These are phyloP conservation scores for Coemansia sp. DNA, from an alignment of 192 early-diverging fungal genomes.

Conservation along the genomic window DNA sequence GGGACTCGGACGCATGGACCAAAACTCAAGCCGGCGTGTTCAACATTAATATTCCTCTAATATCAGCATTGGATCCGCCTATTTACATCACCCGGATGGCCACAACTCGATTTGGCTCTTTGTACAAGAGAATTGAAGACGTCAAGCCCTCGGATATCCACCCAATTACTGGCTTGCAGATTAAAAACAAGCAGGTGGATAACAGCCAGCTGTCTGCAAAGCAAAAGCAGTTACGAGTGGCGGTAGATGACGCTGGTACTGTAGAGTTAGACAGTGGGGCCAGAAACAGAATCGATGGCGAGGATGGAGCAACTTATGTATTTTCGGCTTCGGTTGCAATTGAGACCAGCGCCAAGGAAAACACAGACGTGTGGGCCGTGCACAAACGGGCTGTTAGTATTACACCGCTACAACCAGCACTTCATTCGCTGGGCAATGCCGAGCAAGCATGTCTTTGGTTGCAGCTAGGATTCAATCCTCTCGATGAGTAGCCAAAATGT, in stretches of 20 bases:
- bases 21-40: conserved; percentile 6
- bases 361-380: conserved; percentile 28
- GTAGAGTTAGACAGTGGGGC: not conserved
- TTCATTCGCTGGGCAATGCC: conserved; percentile 16
- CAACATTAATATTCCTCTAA: conserved; percentile 30
- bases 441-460: conserved; percentile 11
- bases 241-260: conserved; percentile 15
- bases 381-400: conserved; percentile 20
- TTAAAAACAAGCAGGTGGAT: not conserved
- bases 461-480: conserved; percentile 16
- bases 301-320: conserved; percentile 17
- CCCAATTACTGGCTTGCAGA: not conserved
- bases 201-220: not conserved
- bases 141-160: not conserved
- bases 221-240: conserved; percentile 11
- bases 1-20: conserved; percentile 18
- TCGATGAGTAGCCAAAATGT: not conserved
- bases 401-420: conserved; percentile 19
- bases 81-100: conserved; percentile 24
- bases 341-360: not conserved
- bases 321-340: conserved; percentile 18
- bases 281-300: not conserved
- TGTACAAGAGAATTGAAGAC: conserved; percentile 14
- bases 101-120: conserved; percentile 15
- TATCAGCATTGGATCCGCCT: not conserved